Percentiles rank a stretch among this genome's conserved stretches.
phyloP scores from a whole-genome alignment of 768 basidiomycete genomes.

The Tylopilus cervinicoccineus region DNA sequence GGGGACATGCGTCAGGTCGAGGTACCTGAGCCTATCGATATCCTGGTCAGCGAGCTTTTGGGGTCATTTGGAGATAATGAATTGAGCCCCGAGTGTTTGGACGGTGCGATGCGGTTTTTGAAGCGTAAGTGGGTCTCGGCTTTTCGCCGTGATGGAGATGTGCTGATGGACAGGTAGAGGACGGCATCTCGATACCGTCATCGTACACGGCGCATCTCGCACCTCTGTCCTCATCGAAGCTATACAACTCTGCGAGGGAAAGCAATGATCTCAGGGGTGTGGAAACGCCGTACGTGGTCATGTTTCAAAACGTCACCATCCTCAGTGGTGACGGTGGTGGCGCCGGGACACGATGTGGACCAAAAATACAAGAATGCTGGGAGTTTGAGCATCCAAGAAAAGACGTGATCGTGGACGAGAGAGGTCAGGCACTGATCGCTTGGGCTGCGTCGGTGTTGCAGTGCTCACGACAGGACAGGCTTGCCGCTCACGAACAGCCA shows the following conservation, averaged over 20 bases:
- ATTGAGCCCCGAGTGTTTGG: constrained; percentile 95
- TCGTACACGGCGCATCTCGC: constrained; percentile 95
- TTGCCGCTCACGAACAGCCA: constrained; percentile 94
- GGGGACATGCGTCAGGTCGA: constrained; percentile 91
- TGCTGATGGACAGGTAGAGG: constrained; percentile 46
- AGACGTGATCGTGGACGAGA: constrained; percentile 68
- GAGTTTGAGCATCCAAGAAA: constrained; percentile 91
- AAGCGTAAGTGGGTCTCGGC: constrained; percentile 54
- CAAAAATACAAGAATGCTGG: constrained; percentile 93
- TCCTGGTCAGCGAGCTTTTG: constrained; percentile 91
- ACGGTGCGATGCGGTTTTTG: constrained; percentile 90
- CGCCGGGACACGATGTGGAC: constrained; percentile 64
- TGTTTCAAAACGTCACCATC: constrained; percentile 93
- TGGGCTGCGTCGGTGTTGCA: not conserved
- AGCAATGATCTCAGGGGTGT: constrained; percentile 64
- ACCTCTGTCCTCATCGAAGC: constrained; percentile 89
- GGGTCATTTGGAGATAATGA: constrained; percentile 99
- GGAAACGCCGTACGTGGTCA: constrained; percentile 98
- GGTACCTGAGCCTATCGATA: constrained; percentile 85
- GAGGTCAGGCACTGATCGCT: constrained; percentile 43
- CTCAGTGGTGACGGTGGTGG: constrained; percentile 74
- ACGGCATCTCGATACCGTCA: constrained; percentile 93
- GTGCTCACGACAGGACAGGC: constrained; percentile 43
- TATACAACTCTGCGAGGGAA: constrained; percentile 78
- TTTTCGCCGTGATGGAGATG: not conserved